Evolutionary conservation across 2,329 filamentous ascomycete species (phyloP).

Genomic region (Pseudogymnoascus sp.): DNA sequence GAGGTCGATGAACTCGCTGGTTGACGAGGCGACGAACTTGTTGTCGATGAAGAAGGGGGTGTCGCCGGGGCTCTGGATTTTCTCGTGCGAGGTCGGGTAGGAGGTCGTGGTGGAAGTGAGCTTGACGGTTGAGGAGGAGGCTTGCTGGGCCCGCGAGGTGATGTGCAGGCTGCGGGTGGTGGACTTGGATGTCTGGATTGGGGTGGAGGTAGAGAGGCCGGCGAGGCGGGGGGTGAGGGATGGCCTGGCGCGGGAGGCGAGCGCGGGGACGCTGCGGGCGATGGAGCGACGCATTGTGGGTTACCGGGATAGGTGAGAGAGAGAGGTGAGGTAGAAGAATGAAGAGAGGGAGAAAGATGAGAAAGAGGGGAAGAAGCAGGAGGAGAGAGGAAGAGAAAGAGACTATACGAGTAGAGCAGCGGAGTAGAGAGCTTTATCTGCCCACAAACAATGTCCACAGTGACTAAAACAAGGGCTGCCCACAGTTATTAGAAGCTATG

Average conservation of each 20-base stretch:
- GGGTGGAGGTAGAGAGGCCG: conserved; percentile 22
- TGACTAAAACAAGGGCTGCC: not conserved
- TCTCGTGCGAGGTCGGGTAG: conserved; percentile 66
- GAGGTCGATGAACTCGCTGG: conserved; percentile 68
- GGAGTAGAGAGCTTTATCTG: not conserved
- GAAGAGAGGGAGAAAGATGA: not conserved
- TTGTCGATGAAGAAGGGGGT: conserved; percentile 81
- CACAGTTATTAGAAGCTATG: not conserved
- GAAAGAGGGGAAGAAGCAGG: not conserved
- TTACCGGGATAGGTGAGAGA: not conserved
- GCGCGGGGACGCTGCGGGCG: conserved; percentile 21
- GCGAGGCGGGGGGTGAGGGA: conserved; percentile 16
- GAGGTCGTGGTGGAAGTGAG: conserved; percentile 47
- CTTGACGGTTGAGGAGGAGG: conserved; percentile 33
- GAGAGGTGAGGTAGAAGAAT: not conserved
- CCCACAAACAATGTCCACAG: not conserved
- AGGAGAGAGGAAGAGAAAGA: not conserved
- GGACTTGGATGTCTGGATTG: conserved; percentile 20
- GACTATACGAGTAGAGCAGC: not conserved
- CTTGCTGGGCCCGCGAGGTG: conserved; percentile 45
- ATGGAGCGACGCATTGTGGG: conserved; percentile 26
- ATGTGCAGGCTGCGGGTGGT: conserved; percentile 48
- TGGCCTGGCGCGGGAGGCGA: conserved; percentile 18
- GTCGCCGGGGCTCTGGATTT: conserved; percentile 56
- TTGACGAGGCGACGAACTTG: conserved; percentile 59